Evolutionary conservation across 2,329 filamentous ascomycete genomes (phyloP).

Genomic region (Chaetomium globosum): DNA sequence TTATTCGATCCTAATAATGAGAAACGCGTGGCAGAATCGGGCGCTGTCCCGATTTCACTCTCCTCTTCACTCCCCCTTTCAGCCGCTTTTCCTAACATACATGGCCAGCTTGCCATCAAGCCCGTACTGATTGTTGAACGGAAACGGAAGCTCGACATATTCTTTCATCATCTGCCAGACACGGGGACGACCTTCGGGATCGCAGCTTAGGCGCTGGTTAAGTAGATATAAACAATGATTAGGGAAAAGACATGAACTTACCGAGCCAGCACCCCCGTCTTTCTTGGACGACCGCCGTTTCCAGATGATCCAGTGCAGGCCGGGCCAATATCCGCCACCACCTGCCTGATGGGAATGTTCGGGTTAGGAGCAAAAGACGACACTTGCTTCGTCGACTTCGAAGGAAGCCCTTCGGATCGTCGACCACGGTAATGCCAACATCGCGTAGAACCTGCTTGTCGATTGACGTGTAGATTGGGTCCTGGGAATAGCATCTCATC

Average conservation of each 20-base stretch:
- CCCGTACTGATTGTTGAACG: background rate
- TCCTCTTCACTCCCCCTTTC: background rate
- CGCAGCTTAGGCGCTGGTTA: background rate
- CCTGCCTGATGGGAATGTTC: conserved; percentile 3
- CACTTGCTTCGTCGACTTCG: conserved; percentile 14
- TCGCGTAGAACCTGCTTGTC: conserved; percentile 9
- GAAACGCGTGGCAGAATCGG: background rate
- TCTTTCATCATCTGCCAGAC: conserved; percentile 12
- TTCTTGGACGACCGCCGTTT: background rate
- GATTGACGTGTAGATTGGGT: conserved; percentile 14
- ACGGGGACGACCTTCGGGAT: conserved; percentile 6
- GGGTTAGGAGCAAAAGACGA: conserved; percentile 6
- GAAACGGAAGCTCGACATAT: conserved; percentile 17
- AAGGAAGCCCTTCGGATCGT: conserved; percentile 17
- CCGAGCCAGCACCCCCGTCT: background rate
- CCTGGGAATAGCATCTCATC: conserved; percentile 23
- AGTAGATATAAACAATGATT: background rate
- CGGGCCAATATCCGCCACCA: conserved; percentile 17
- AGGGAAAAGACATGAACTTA: background rate
- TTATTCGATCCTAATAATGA: background rate
- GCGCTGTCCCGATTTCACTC: background rate
- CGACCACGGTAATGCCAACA: conserved; percentile 4
- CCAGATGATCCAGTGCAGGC: conserved; percentile 12
- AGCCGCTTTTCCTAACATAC: conserved; percentile 3
- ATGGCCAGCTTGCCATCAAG: conserved; percentile 6